Evolutionary conservation across 768 basidiomycete species (phyloP), one percentile per base, ranked within the genome.

Genomic region (Pisolithus microcarpus): DNA sequence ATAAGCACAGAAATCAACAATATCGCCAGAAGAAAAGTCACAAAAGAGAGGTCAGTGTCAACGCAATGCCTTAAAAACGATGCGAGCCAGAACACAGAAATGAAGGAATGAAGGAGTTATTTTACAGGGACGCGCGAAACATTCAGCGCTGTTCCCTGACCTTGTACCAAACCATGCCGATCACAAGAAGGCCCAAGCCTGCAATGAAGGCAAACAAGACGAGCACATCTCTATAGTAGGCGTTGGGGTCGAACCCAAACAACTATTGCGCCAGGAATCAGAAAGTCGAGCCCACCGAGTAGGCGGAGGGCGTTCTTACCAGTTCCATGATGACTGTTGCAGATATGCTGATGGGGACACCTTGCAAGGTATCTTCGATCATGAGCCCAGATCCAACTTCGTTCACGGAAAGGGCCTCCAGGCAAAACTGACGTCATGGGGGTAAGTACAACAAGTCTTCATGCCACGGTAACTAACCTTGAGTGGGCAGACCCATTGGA

Each of bases 361-460:
- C 92, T 55, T 82, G 75, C 21, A 94, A 66, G 5, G 73, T 75
- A 68, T 93, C 91, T 52, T 79, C 53, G 28, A 96, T 96, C 80
- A 84, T 79, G 31, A 96, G 71, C 3, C 93, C 94, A 4, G 88
- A 85, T 37, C 82, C 82, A 15, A 98, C 91, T 64, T 97, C 94
- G 61, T 98, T 98, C 36, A 96, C 87, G 11, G 85, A 75, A 15
- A 96, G 72, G 5, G 94, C 94, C 62, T 91, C 89, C n/a, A 90
- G 72, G 23, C 76, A 73, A 63, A 82, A 91, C 65, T 66, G 40
- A 38, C 2, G 23, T 43, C 16, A 7, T 13, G 2, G 18, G 19
- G 0, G 8, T 53, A 13, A 54, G 38, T 23, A 34, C 28, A 43
- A 4, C 9, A 2, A 6, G 5, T 16, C 4, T 38, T 18, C n/a